Conservation (phyloP, 495 filamentous ascomycete species). For the Aspergillus kassunensis region DNA sequence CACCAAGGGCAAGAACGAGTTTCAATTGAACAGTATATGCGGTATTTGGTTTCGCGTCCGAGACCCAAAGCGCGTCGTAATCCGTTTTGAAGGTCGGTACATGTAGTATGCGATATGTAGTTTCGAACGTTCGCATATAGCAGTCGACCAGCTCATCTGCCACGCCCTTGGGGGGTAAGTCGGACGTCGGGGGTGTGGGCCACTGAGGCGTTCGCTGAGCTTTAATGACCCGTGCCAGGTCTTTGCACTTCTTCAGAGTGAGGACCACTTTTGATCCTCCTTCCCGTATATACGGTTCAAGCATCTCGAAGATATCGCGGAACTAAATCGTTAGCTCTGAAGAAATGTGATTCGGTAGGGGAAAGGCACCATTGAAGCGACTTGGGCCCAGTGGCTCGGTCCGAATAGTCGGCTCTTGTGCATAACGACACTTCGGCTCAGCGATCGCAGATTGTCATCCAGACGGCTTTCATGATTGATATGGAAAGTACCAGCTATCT, state of each 20-base stretch:
- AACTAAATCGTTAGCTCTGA: constrained; percentile 22
- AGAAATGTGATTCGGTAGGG: neutral
- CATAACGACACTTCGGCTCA: constrained; percentile 34
- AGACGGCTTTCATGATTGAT: constrained; percentile 21
- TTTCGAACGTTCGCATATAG: constrained; percentile 42
- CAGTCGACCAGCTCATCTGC: constrained; percentile 38
- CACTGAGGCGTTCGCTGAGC: constrained; percentile 37
- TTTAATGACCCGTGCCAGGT: constrained; percentile 44
- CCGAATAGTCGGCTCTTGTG: constrained; percentile 55
- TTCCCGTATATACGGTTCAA: constrained; percentile 39
- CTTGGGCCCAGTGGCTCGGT: constrained; percentile 54
- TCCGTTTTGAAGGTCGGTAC: constrained; percentile 50
- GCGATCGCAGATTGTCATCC: constrained; percentile 16
- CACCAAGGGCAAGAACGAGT: constrained; percentile 50
- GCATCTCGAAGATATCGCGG: constrained; percentile 33
- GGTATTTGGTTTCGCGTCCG: constrained; percentile 22
- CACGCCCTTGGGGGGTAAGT: constrained; percentile 44
- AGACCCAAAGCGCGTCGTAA: constrained; percentile 28
- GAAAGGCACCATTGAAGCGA: constrained; percentile 34
- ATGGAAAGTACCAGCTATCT: constrained; percentile 27
- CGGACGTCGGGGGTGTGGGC: constrained; percentile 30
- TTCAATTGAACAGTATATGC: constrained; percentile 42
- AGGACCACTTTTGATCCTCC: constrained; percentile 30
- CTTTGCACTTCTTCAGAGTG: constrained; percentile 43
- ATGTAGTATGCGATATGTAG: constrained; percentile 53